Evolutionary conservation across 78 protist genomes (phyloP), one percentile per base, ranked within the genome.

Genomic region (Isochrysis galbana): DNA sequence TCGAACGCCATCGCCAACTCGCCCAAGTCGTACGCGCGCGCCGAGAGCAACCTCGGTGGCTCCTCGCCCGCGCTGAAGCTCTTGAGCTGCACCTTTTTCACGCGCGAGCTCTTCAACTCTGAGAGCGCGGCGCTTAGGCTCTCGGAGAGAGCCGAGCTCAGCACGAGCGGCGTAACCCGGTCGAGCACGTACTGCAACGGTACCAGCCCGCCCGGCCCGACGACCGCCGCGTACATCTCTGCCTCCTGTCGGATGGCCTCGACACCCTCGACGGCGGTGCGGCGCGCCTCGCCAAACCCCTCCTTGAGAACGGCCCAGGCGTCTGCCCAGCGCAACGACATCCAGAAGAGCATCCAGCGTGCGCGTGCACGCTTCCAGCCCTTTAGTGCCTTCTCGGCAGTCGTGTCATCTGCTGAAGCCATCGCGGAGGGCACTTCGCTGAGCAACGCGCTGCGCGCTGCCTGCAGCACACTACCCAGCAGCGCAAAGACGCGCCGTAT

Each of bases 1-100:
- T 77, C 84, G 48, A 39, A 77, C 34, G 47, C 84, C 34, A 77
- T 17, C 47, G 84, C 84, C 26, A 22, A 22, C 34, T 14, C 29
- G 17, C 46, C 84, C 47, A 77, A 22, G 11, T 77, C 84, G 84
- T 77, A 77, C 84, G 84, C 46, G 46, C 84, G 84, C 84, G 84
- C 84, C 34, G 34, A 41, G 14, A 77, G 46, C 47, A 77, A 46
- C 84, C 39, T 17, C 46, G 84, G 84, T 32, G 84, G 46, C 44
- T 21, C 84, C 1, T 7, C 84, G 46, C 84, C 84, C n/a, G 39
- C 46, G 34, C 34, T 39, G 84, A 77, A 77, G 47, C 26, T 5
- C 34, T 4, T 3, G 47, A 77, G 84, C 44, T 3, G 34, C 29
- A 77, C 29, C 84, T 2, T 39, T 17, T 46, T 41, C 17, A 77